These are phyloP conservation scores for Melaleuca quinquenervia DNA, from an alignment of 345 rosid genomes.

Conservation along the genomic window DNA sequence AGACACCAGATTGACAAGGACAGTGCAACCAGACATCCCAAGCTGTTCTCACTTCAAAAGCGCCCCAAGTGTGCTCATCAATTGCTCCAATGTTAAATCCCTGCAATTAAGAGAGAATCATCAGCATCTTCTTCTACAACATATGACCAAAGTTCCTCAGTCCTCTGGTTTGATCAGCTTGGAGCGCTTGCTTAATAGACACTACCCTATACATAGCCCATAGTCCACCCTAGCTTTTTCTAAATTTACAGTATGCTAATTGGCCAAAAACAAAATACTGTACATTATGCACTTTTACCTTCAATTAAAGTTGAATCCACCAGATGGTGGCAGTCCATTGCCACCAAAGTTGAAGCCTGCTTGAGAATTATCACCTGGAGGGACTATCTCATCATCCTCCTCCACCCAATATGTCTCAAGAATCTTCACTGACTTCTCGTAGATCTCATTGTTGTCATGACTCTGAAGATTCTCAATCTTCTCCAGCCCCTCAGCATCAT, in stretches of 20 bases:
- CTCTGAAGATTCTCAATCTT: constrained; percentile 79
- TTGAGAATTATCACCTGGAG: constrained; percentile 44
- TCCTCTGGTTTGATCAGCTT: not conserved
- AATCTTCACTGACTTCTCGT: constrained; percentile 79
- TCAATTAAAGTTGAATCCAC: constrained; percentile 46
- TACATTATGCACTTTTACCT: not conserved
- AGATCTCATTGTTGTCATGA: constrained; percentile 76
- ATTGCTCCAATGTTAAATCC: not conserved
- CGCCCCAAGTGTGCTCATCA: not conserved
- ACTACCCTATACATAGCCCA: not conserved
- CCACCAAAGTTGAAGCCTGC: constrained; percentile 60
- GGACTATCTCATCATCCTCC: constrained; percentile 67
- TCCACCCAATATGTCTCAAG: constrained; percentile 82
- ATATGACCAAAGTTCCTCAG: not conserved
- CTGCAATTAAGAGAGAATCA: not conserved
- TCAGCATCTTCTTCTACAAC: not conserved
- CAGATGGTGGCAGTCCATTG: constrained; percentile 49
- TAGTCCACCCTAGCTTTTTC: not conserved
- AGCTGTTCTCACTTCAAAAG: not conserved
- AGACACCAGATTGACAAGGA: not conserved
- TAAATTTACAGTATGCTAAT: not conserved
- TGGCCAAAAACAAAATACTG: not conserved
- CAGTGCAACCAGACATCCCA: not conserved
- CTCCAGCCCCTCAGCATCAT: constrained; percentile 79
- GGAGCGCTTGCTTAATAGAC: not conserved